Conservation (phyloP, 345 rosid species). For the Clausena lansium region DNA sequence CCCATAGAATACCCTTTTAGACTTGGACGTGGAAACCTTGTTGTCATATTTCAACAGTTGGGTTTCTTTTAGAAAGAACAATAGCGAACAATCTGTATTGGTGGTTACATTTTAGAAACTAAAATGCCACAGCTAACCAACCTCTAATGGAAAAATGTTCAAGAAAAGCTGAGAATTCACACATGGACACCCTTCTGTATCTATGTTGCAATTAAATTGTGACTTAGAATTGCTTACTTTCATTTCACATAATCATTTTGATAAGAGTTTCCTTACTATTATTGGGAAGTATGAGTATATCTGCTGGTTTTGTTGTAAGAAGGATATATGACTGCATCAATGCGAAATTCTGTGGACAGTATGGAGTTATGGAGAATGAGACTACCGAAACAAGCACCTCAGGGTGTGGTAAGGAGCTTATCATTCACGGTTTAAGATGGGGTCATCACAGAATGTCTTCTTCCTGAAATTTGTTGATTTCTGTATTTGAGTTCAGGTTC, state of each 20-base stretch:
- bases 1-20: not conserved
- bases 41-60: not conserved
- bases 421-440: constrained; percentile 5
- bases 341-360: constrained; percentile 65
- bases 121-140: constrained; percentile 2
- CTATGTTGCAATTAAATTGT: constrained; percentile 1
- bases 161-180: not conserved
- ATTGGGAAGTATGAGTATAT: constrained; percentile 31
- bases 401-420: constrained; percentile 74
- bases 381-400: constrained; percentile 97
- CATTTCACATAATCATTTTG: constrained; percentile 7
- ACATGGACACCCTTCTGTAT: not conserved
- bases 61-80: not conserved
- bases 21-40: not conserved
- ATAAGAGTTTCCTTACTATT: constrained; percentile 20
- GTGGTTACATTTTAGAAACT: not conserved
- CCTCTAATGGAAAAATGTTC: not conserved
- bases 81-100: not conserved
- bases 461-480: constrained; percentile 23
- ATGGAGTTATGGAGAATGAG: constrained; percentile 82
- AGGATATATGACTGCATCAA: constrained; percentile 51
- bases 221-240: not conserved
- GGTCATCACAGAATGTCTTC: constrained; percentile 1
- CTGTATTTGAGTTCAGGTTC: constrained; percentile 52
- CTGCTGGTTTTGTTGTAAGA: constrained; percentile 42